Conservation (phyloP, 352 stramenopile species). For the Phytophthora pistaciae region DNA sequence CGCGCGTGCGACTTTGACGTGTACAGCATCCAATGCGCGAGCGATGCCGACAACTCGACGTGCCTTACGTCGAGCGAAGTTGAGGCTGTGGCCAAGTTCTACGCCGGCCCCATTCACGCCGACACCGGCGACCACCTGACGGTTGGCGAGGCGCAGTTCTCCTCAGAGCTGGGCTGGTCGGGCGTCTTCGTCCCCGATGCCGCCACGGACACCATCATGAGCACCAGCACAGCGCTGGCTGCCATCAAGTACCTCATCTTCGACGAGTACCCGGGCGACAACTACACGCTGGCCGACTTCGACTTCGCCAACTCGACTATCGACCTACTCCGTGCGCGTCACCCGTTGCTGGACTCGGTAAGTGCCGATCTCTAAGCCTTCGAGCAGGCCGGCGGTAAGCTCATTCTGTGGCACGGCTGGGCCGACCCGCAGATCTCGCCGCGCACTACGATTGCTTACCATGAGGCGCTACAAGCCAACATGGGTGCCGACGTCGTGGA, state of each 20-base stretch:
- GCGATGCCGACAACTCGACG: slow-evolving; percentile 41
- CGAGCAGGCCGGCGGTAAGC: slow-evolving; percentile 43
- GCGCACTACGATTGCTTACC: slow-evolving; percentile 52
- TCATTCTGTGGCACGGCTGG: slow-evolving; percentile 60
- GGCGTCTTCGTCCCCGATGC: slow-evolving; percentile 48
- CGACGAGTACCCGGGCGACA: slow-evolving; percentile 40
- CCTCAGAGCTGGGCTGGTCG: slow-evolving; percentile 50
- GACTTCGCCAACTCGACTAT: slow-evolving; percentile 50
- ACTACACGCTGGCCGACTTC: slow-evolving; percentile 53
- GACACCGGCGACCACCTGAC: slow-evolving; percentile 41
- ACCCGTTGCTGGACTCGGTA: slow-evolving; percentile 47
- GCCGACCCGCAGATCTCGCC: slow-evolving; percentile 57
- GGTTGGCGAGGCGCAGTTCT: slow-evolving; percentile 52
- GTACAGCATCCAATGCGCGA: slow-evolving; percentile 38
- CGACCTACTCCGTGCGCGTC: slow-evolving; percentile 36
- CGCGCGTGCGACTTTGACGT: slow-evolving; percentile 44
- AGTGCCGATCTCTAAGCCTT: slow-evolving; percentile 48
- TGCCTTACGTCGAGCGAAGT: slow-evolving; percentile 46
- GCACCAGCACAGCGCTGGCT: slow-evolving; percentile 40
- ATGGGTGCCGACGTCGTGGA: slow-evolving; percentile 41
- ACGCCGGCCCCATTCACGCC: slow-evolving; percentile 43
- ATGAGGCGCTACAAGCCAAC: slow-evolving; percentile 44
- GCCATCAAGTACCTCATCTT: slow-evolving; percentile 55
- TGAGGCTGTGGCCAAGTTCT: slow-evolving; percentile 42
- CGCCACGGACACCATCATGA: slow-evolving; percentile 34